Conservation (phyloP, 495 filamentous ascomycete genomes). For the Talaromyces borbonicus region DNA sequence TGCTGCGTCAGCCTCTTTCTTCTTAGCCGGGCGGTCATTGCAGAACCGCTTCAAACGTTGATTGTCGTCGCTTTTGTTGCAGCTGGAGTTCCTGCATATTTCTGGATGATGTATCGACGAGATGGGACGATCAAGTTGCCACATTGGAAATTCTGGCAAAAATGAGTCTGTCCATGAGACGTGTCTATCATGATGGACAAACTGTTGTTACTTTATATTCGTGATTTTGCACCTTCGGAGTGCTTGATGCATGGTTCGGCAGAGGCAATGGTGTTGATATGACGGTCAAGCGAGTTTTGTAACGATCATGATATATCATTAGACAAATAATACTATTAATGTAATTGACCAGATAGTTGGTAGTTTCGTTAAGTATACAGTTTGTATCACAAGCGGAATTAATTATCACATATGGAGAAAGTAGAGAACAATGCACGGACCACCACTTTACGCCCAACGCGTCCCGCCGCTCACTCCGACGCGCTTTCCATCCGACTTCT, state of each 20-base stretch:
- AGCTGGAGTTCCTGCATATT: slow-evolving; percentile 78
- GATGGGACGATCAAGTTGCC: slow-evolving; percentile 35
- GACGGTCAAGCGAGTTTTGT: neutral
- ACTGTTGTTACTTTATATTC: no score
- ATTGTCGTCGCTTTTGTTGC: slow-evolving; percentile 76
- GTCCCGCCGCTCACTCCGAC: neutral
- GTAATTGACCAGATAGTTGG: neutral
- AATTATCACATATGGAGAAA: neutral
- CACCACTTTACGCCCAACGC: neutral
- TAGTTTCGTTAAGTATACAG: no score
- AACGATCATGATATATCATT: neutral
- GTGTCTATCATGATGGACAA: no score
- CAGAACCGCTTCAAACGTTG: slow-evolving; percentile 80
- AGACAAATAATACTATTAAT: neutral
- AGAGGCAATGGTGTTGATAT: slow-evolving; percentile 2
- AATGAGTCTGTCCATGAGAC: slow-evolving; percentile 6
- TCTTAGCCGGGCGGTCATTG: slow-evolving; percentile 75
- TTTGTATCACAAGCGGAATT: neutral
- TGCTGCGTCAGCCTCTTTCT: slow-evolving; percentile 96
- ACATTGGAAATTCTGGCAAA: slow-evolving; percentile 53
- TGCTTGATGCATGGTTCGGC: slow-evolving; percentile 3
- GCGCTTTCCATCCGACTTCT: neutral
- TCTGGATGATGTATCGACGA: slow-evolving; percentile 63
- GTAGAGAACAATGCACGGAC: neutral
- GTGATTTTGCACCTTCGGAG: no score